Conservation (phyloP, 2,329 filamentous ascomycete genomes). For the Lecanicillium sp. region DNA sequence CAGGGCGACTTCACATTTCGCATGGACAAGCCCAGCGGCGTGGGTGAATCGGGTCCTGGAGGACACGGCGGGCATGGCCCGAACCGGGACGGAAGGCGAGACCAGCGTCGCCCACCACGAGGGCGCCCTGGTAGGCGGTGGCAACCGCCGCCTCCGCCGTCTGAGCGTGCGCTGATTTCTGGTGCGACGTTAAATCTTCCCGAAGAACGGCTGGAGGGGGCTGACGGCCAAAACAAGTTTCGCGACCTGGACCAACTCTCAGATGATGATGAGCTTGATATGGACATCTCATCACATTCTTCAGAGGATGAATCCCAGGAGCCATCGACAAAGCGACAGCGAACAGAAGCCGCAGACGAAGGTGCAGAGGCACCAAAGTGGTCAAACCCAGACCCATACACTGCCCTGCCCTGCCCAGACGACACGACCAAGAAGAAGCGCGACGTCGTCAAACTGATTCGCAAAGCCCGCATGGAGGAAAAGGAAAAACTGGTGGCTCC, state of each 20-base stretch:
- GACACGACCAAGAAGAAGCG: conserved; percentile 68
- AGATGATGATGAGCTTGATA: conserved; percentile 57
- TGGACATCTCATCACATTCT: conserved; percentile 50
- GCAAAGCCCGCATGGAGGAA: conserved; percentile 71
- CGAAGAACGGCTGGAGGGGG: conserved; percentile 42
- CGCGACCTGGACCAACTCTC: conserved; percentile 52
- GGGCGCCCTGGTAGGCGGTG: conserved; percentile 25
- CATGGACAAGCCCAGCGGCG: conserved; percentile 44
- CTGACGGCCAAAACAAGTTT: conserved; percentile 44
- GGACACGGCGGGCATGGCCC: conserved; percentile 14
- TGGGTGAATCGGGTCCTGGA: conserved; percentile 29
- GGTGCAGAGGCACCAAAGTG: conserved; percentile 61
- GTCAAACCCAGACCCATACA: conserved; percentile 96
- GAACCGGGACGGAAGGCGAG: conserved; percentile 19
- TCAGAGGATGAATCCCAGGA: conserved; percentile 29
- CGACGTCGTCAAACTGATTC: conserved; percentile 85
- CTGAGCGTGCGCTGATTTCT: conserved; percentile 45
- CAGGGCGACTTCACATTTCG: conserved; percentile 52
- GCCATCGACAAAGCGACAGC: conserved; percentile 33
- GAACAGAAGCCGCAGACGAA: conserved; percentile 24
- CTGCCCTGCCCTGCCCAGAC: conserved; percentile 73
- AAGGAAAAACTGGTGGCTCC: conserved; percentile 44
- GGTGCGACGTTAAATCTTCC: conserved; percentile 35
- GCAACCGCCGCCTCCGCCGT: conserved; percentile 34
- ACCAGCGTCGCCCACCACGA: conserved; percentile 21